These are phyloP conservation scores for Penicillium sp. DNA, from an alignment of 2,329 filamentous ascomycete species.

Conservation along the genomic window DNA sequence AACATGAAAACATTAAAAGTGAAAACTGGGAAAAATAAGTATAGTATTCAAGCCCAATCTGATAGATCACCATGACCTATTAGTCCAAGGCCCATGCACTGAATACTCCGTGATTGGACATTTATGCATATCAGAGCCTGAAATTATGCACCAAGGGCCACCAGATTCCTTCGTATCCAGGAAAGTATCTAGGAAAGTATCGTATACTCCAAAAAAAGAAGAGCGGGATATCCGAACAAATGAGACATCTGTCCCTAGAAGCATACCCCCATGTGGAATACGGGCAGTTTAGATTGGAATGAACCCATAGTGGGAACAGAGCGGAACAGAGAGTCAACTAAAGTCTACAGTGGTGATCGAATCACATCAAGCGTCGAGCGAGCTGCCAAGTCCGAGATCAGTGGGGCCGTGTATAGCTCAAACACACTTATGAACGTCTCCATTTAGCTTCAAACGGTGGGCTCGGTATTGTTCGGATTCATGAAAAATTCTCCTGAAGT, in stretches of 20 bases:
- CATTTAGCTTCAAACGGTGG: conserved; percentile 3
- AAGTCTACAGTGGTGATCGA: background rate
- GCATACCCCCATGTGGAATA: background rate
- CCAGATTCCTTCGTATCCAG: background rate
- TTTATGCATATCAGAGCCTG: background rate
- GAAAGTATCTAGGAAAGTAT: background rate
- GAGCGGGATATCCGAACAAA: background rate
- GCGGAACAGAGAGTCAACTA: background rate
- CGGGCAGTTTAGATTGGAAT: background rate
- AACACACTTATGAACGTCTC: conserved; percentile 33
- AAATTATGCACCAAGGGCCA: background rate
- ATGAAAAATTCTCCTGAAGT: background rate
- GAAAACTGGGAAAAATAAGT: too few species aligned
- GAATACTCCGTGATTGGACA: conserved; percentile 13
- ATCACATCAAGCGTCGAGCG: background rate
- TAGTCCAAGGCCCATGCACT: conserved; percentile 19
- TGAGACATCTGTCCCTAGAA: background rate
- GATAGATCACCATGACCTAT: conserved; percentile 33
- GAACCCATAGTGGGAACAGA: background rate
- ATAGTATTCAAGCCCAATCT: conserved; percentile 14
- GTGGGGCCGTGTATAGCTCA: conserved; percentile 33
- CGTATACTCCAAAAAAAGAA: background rate
- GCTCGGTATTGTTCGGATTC: background rate
- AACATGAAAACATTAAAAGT: background rate
- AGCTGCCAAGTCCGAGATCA: conserved; percentile 23